phyloP scores from a whole-genome alignment of 179 eudicot species.

The Drosera spatulata region DNA sequence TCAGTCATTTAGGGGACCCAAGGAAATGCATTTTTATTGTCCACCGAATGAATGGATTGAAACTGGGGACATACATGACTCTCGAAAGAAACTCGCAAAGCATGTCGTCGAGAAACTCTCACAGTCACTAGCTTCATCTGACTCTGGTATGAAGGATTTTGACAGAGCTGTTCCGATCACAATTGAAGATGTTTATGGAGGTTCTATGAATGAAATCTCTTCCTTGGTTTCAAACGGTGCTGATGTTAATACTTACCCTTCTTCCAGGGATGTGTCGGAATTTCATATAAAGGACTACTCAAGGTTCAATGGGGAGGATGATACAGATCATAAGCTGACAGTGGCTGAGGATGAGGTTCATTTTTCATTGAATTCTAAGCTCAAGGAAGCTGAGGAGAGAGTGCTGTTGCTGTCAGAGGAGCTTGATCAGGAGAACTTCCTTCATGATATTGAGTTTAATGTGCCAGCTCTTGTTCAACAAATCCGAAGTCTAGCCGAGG shows the following conservation, averaged over 20 bases:
- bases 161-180: conserved; percentile 62
- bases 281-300: conserved; percentile 12
- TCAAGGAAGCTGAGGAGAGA: conserved; percentile 58
- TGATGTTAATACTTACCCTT: conserved; percentile 7
- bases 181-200: conserved; percentile 63
- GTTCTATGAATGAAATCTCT: conserved; percentile 21
- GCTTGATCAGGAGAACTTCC: conserved; percentile 45
- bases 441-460: conserved; percentile 30
- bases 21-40: conserved; percentile 26
- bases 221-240: conserved; percentile 16
- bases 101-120: conserved; percentile 79
- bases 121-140: conserved; percentile 30
- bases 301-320: conserved; percentile 12
- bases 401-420: conserved; percentile 45
- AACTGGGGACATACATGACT: conserved; percentile 39
- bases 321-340: conserved; percentile 3
- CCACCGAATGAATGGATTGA: conserved; percentile 45
- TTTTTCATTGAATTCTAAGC: conserved; percentile 33
- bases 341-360: conserved; percentile 30
- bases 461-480: conserved; percentile 45
- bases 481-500: conserved; percentile 47
- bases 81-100: conserved; percentile 73
- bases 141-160: conserved; percentile 25
- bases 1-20: conserved; percentile 44
- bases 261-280: conserved; percentile 10